phyloP scores from a whole-genome alignment of 2,329 filamentous ascomycete genomes.

The Claviceps capensis region DNA sequence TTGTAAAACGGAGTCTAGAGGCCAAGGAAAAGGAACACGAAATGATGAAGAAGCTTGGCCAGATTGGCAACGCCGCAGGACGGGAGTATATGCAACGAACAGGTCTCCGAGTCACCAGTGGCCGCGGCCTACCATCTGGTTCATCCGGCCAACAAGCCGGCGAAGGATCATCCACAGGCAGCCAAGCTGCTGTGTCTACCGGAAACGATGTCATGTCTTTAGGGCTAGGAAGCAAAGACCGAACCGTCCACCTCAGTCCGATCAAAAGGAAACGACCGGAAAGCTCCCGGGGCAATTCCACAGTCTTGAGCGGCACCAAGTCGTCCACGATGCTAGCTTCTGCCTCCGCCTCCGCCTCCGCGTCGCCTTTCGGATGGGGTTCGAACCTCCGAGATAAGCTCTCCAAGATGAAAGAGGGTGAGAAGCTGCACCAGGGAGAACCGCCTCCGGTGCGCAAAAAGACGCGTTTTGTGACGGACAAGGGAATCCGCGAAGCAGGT shows the following conservation, averaged over 20 bases:
- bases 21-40: slow-evolving; percentile 60
- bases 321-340: slow-evolving; percentile 5
- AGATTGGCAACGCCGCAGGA: slow-evolving; percentile 51
- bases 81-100: slow-evolving; percentile 52
- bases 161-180: slow-evolving; percentile 4
- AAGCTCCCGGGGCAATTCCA: slow-evolving; percentile 25
- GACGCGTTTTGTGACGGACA: slow-evolving; percentile 66
- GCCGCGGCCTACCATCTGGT: not conserved
- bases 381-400: slow-evolving; percentile 40
- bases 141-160: not conserved
- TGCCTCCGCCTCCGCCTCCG: slow-evolving; percentile 3
- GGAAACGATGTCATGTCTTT: slow-evolving; percentile 29
- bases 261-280: slow-evolving; percentile 48
- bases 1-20: slow-evolving; percentile 48
- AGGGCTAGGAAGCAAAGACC: slow-evolving; percentile 20
- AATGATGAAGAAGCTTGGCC: slow-evolving; percentile 53
- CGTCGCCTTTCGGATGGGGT: slow-evolving; percentile 40
- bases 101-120: slow-evolving; percentile 10
- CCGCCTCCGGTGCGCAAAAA: slow-evolving; percentile 48
- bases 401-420: slow-evolving; percentile 46
- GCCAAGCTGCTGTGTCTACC: slow-evolving; percentile 16
- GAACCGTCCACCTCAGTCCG: slow-evolving; percentile 41
- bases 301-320: slow-evolving; percentile 11
- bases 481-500: slow-evolving; percentile 64
- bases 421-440: slow-evolving; percentile 27